Percentiles rank a stretch among this genome's conserved stretches.
phyloP scores from a whole-genome alignment of 2,329 filamentous ascomycete species.

The Lasiodiplodia sp. region DNA sequence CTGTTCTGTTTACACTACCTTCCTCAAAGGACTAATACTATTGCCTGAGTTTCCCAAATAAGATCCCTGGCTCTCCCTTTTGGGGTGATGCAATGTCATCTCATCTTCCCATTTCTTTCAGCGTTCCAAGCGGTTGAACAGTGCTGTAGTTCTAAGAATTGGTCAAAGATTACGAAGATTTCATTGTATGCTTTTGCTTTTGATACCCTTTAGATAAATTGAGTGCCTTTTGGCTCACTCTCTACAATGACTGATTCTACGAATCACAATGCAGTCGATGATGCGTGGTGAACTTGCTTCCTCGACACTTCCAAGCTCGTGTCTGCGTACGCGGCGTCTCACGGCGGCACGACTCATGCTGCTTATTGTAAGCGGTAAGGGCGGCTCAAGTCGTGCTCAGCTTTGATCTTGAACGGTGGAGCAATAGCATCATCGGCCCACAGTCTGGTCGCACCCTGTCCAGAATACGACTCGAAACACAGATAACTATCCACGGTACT shows the following conservation, averaged over 20 bases:
- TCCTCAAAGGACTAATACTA: not conserved
- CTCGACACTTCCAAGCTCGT: too few species aligned
- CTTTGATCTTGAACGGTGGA: too few species aligned
- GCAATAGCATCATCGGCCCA: too few species aligned
- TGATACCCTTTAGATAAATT: not conserved
- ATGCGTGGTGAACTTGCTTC: not conserved
- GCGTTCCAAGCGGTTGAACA: not conserved
- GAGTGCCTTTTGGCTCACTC: not conserved
- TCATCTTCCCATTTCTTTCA: not conserved
- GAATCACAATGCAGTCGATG: too few species aligned
- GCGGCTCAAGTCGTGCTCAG: too few species aligned
- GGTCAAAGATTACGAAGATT: not conserved
- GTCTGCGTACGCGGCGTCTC: too few species aligned
- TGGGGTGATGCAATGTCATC: not conserved
- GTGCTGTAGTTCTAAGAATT: not conserved
- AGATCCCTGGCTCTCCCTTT: not conserved
- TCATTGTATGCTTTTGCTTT: not conserved
- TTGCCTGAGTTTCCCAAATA: not conserved
- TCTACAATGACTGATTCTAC: too few species aligned
- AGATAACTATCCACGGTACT: not conserved
- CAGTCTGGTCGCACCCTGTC: not conserved
- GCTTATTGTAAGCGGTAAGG: too few species aligned
- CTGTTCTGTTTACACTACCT: not conserved
- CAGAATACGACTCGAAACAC: not conserved
- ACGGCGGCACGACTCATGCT: too few species aligned